Conservation (phyloP, 306 rosid species). For the Glycine tomentella region DNA sequence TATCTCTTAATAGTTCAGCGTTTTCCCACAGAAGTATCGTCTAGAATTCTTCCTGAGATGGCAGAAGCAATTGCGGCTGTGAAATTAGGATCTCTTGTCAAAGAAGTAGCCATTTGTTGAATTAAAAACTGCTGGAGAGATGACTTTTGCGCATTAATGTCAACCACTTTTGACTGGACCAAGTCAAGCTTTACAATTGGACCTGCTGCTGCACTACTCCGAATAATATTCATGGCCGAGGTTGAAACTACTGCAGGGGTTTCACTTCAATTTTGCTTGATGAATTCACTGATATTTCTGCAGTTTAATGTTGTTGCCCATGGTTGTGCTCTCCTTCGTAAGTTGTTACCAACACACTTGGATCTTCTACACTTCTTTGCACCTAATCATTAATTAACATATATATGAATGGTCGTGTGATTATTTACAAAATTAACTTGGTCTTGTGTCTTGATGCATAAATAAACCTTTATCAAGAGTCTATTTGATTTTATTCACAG, state of each 20-base stretch:
- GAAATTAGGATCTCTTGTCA: slow-evolving; percentile 81
- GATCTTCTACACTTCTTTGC: slow-evolving; percentile 88
- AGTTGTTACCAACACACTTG: slow-evolving; percentile 69
- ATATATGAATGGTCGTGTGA: too few species aligned
- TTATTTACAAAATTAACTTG: not conserved
- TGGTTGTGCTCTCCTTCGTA: slow-evolving; percentile 96
- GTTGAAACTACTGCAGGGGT: not conserved
- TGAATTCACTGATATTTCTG: slow-evolving; percentile 43
- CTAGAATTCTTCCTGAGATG: slow-evolving; percentile 64
- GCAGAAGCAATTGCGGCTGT: slow-evolving; percentile 74
- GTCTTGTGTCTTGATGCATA: not conserved
- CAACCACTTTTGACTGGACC: slow-evolving; percentile 40
- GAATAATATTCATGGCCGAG: not conserved
- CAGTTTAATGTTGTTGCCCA: slow-evolving; percentile 29
- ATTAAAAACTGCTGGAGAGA: slow-evolving; percentile 59
- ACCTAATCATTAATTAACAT: slow-evolving; percentile 54
- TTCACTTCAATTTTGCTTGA: slow-evolving; percentile 36
- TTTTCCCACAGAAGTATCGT: slow-evolving; percentile 22
- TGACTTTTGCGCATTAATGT: slow-evolving; percentile 35
- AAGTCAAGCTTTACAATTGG: slow-evolving; percentile 49
- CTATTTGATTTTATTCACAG: not conserved
- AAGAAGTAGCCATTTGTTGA: slow-evolving; percentile 83
- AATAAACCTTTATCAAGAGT: not conserved
- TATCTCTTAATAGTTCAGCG: not conserved
- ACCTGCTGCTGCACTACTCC: not conserved